Conservation (phyloP, 1,139 yeast species). For the Debaryomyces psychrophilus region DNA sequence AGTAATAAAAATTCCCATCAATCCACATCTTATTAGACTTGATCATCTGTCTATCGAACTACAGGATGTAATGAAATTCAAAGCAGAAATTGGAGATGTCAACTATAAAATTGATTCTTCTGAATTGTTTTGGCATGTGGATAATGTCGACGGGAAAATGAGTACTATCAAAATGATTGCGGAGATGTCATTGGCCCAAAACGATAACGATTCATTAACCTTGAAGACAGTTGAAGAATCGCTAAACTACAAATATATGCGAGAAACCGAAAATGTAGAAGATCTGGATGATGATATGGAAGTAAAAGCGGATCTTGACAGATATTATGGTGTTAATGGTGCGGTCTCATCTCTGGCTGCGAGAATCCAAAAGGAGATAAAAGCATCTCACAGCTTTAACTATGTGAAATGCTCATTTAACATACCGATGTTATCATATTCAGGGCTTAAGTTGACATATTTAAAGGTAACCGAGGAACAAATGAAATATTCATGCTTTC, state of each 20-base stretch:
- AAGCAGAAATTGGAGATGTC: constrained; percentile 47
- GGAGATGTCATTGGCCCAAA: constrained; percentile 30
- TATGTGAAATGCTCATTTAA: constrained; percentile 37
- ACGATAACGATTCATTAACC: constrained; percentile 5
- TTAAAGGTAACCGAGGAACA: constrained; percentile 46
- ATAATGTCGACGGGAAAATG: constrained; percentile 54
- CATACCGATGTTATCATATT: constrained; percentile 48
- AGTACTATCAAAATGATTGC: constrained; percentile 48
- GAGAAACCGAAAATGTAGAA: not conserved
- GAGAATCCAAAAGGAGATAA: constrained; percentile 18
- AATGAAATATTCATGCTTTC: constrained; percentile 49
- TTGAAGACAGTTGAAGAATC: not conserved
- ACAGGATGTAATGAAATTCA: constrained; percentile 36
- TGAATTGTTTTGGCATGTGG: constrained; percentile 63
- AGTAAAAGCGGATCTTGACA: constrained; percentile 37
- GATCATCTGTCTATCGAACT: constrained; percentile 37
- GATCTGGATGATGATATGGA: constrained; percentile 20
- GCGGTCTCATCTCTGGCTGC: constrained; percentile 31
- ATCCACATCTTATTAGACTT: constrained; percentile 38
- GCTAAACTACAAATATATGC: constrained; percentile 3
- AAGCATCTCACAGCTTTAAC: constrained; percentile 21
- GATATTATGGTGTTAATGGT: constrained; percentile 48
- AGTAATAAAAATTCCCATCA: constrained; percentile 38
- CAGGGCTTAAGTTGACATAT: constrained; percentile 45
- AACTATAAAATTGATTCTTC: constrained; percentile 48